phyloP scores from a whole-genome alignment of 2,329 filamentous ascomycete genomes.

The Fonsecaea monophora region DNA sequence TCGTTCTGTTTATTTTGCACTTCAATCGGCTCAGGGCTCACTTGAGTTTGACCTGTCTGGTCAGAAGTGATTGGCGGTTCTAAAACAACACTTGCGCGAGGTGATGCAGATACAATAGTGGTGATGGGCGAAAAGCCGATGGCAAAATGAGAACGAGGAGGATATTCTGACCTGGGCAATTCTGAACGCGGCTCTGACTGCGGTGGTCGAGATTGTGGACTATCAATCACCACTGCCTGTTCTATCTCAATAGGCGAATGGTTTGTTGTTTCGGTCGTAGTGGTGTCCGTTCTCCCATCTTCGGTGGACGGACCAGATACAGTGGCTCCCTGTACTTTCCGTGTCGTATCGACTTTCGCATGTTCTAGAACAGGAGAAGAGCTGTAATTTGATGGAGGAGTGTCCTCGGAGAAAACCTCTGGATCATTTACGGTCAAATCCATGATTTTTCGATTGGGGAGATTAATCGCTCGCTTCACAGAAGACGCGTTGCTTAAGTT shows the following conservation, averaged over 20 bases:
- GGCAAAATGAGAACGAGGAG: constrained; percentile 2
- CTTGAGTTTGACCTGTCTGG: neutral
- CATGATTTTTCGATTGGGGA: constrained; percentile 37
- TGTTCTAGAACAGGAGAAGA: constrained; percentile 33
- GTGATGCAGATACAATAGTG: constrained; percentile 33
- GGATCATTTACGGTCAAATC: constrained; percentile 38
- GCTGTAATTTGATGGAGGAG: constrained; percentile 25
- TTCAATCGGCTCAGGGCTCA: neutral
- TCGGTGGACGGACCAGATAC: constrained; percentile 8
- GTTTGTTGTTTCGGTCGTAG: constrained; percentile 1
- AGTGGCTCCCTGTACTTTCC: constrained; percentile 14
- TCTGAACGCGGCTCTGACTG: constrained; percentile 15
- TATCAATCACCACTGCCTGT: neutral
- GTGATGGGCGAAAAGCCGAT: constrained; percentile 37
- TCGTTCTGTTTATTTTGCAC: constrained; percentile 4
- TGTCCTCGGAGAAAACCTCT: constrained; percentile 29
- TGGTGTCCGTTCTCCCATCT: neutral
- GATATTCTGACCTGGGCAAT: constrained; percentile 8
- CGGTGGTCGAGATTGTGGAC: constrained; percentile 9
- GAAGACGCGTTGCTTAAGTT: constrained; percentile 31
- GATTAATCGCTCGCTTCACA: constrained; percentile 31
- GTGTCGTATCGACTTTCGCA: constrained; percentile 27
- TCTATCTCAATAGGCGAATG: neutral
- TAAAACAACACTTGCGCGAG: constrained; percentile 29
- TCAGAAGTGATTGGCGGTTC: constrained; percentile 6